Evolutionary conservation across 2,329 filamentous ascomycete species (phyloP), one percentile per base, ranked within the genome.

Genomic region (Sporothrix protearum): DNA sequence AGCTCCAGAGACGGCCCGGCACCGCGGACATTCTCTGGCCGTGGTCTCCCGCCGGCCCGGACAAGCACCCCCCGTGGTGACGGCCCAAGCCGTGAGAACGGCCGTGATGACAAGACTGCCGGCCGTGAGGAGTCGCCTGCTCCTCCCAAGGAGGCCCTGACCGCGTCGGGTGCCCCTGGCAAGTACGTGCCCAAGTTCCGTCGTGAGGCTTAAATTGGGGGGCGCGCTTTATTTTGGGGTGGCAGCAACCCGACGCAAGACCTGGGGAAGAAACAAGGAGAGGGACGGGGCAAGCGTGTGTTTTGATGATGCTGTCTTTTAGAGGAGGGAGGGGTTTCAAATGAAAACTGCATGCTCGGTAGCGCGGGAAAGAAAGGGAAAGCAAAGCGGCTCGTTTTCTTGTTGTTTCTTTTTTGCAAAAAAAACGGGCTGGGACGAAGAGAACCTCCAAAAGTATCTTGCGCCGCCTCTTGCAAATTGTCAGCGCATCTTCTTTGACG

Each of bases 121-220:
- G 71, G 76, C 66, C 78, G 80, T 63, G 80, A 80, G 64, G 79
- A 77, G 55, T 81, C 84, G 55, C 79, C 83, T 9, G 77, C 83
- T 68, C 78, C 83, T 64, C 76, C 80, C 45, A 76, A 81, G 49
- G 86, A 88, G 80, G 75, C 82, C 64, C 80, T 88, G 72, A 85
- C 84, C 77, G 79, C 87, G 19, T 84, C 85, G 55, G 85, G 87
- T 55, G 82, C 80, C 36, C 77, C 85, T 61, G 87, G 87, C 76
- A 90, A 88, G 79, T 91, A 85, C 80, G 86, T 90, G 77, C 88
- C 88, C 69, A 81, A 76, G 76, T 79, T 75, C 53, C 76, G 77
- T 33, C 76, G 76, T n/a, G 76, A 74, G 25, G 73, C 45, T 19
- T 64, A 71, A 45, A 25, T 49, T n/a, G 4, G 36, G 12, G 36